Evolutionary conservation across 148 eudicot genomes (phyloP).

Genomic region (Rheum nobile): DNA sequence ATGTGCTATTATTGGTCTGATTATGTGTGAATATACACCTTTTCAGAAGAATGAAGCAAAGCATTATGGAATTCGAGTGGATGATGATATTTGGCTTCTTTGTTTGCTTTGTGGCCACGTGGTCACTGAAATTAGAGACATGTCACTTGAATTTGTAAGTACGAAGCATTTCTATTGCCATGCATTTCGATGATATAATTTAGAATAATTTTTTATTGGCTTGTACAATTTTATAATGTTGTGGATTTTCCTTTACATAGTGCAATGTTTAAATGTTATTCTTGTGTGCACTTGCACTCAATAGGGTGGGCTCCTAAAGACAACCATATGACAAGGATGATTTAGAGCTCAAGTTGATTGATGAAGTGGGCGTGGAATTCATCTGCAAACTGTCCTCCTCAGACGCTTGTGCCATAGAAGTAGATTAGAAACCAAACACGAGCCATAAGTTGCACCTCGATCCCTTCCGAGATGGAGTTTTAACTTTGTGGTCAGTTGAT

Average conservation of each 20-base stretch:
- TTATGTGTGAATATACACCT: too few species aligned
- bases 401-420: conserved; percentile 29
- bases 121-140: conserved; percentile 72
- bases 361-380: conserved; percentile 37
- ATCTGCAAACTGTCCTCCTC: conserved; percentile 40
- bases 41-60: too few species aligned
- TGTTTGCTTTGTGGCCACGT: conserved; percentile 72
- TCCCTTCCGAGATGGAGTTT: too few species aligned
- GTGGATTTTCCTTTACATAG: too few species aligned
- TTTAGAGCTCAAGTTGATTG: conserved; percentile 38
- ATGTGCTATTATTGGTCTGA: too few species aligned
- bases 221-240: too few species aligned
- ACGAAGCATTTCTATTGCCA: not conserved
- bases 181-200: too few species aligned
- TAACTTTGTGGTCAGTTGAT: too few species aligned
- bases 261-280: not conserved
- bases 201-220: too few species aligned
- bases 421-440: conserved; percentile 47
- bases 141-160: conserved; percentile 80
- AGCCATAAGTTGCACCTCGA: too few species aligned
- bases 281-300: conserved; percentile 31
- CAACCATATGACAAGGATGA: conserved; percentile 22
- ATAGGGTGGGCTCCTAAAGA: conserved; percentile 22
- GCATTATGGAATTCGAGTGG: too few species aligned
- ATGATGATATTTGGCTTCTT: conserved; percentile 77